phyloP scores from a whole-genome alignment of 345 rosid species.

The Lepidium africanum region DNA sequence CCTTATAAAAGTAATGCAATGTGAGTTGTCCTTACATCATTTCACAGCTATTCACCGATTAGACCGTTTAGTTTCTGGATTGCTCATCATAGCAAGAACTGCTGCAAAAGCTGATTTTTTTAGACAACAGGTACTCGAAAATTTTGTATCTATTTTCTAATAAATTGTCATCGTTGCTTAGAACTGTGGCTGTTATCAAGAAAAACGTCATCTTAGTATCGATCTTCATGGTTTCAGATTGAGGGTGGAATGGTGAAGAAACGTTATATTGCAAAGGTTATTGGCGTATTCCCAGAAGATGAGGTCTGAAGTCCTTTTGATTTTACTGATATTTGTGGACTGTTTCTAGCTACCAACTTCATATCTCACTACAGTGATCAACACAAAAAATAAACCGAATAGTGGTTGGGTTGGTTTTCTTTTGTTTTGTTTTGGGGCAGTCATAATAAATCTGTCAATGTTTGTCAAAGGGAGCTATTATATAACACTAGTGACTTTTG shows the following conservation, averaged over 20 bases:
- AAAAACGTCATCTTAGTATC: neutral
- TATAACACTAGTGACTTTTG: neutral
- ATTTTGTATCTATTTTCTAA: too few relatives aligned
- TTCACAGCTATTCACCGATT: conserved; percentile 64
- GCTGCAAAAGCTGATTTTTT: conserved; percentile 72
- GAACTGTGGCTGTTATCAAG: too few relatives aligned
- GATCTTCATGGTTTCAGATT: conserved; percentile 40
- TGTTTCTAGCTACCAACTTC: neutral
- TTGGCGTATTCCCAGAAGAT: conserved; percentile 68
- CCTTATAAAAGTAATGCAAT: neutral
- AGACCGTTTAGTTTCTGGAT: conserved; percentile 88
- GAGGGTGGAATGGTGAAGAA: conserved; percentile 71
- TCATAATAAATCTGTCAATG: neutral
- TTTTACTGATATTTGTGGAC: neutral
- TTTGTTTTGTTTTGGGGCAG: neutral
- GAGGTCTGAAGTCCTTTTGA: conserved; percentile 41
- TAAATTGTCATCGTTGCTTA: too few relatives aligned
- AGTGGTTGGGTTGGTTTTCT: neutral
- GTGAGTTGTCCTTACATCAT: conserved; percentile 31
- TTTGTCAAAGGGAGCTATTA: neutral
- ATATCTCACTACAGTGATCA: neutral
- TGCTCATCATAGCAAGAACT: conserved; percentile 86
- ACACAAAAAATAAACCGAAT: neutral
- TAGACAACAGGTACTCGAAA: conserved; percentile 72
- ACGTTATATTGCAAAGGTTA: conserved; percentile 65